phyloP scores from a whole-genome alignment of 1,284 basidiomycete species.

The Pholiota adiposa region DNA sequence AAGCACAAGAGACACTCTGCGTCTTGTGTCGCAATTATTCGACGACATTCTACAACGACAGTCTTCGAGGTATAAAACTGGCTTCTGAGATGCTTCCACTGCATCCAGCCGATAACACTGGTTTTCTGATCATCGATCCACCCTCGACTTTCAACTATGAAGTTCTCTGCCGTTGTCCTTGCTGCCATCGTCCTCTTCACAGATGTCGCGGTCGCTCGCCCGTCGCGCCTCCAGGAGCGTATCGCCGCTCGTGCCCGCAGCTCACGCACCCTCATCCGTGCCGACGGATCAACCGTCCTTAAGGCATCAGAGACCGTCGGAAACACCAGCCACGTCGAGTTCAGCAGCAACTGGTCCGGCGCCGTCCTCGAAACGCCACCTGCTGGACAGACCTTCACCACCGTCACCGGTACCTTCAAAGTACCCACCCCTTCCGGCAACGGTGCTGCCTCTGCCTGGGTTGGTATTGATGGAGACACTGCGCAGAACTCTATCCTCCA shows the following conservation, averaged over 20 bases:
- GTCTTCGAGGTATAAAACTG: not conserved
- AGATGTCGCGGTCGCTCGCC: conserved; percentile 15
- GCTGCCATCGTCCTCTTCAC: conserved; percentile 12
- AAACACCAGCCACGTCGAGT: conserved; percentile 19
- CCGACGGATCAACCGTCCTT: conserved; percentile 9
- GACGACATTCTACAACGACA: not conserved
- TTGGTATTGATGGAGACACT: conserved; percentile 25
- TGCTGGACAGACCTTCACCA: conserved; percentile 19
- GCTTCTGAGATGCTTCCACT: not conserved
- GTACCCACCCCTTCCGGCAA: conserved; percentile 19
- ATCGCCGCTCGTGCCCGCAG: conserved; percentile 11
- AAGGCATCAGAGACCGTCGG: conserved; percentile 7
- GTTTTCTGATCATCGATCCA: not conserved
- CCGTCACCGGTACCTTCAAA: conserved; percentile 22
- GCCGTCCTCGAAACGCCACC: conserved; percentile 18
- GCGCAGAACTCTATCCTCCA: conserved; percentile 20
- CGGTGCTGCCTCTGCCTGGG: conserved; percentile 23
- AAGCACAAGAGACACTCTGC: not conserved
- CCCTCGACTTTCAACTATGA: conserved; percentile 6
- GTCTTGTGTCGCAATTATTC: not conserved
- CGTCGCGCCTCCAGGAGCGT: conserved; percentile 17
- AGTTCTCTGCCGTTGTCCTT: conserved; percentile 15
- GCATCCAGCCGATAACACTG: not conserved
- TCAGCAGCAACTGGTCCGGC: conserved; percentile 23
- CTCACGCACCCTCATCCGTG: conserved; percentile 12